Evolutionary conservation across 345 rosid species (phyloP), one percentile per base, ranked within the genome.

Genomic region (Corchorus capsularis): DNA sequence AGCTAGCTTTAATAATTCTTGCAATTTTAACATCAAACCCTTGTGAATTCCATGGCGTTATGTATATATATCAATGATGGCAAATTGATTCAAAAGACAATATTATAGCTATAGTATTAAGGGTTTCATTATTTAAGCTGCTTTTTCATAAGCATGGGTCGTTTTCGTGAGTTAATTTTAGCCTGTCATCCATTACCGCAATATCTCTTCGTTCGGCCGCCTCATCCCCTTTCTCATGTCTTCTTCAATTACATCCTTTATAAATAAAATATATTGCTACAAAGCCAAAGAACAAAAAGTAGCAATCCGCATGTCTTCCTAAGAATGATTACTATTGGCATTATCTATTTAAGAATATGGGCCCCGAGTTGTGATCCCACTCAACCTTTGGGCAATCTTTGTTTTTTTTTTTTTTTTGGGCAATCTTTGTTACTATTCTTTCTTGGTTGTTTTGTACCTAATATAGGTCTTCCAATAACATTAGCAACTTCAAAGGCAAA

Each of bases 101-200:
- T 39, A 39, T 5, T 39, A 6, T 4, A 39, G 1, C 43, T 39
- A 6, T 39, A 39, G 43, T 39, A 39, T 39, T 3, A 3, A 39
- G 0, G 7, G 61, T 56, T 56, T 56, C 61, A 56, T 22, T 10
- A 57, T 57, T 57, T 61, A 0, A 41, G 16, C 37, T 4, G 63
- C 27, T 0, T 57, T 20, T 19, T 0, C 37, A 8, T 46, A 6
- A 27, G 13, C 41, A 16, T 16, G 15, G 45, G 59, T 69, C 72
- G 14, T 69, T 69, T 69, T 69, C 72, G 43, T 69, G 72, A 32
- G 13, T 69, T n/a, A n/a, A n/a, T n/a, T 49, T 49, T 4, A 45
- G 43, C 3, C 59, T 69, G 72, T 32, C 72, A 69, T 69, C 72
- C 72, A 69, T 67, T 43, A 66, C 71, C 35, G 14, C 54, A 20